These are phyloP conservation scores for Penicillium pancosmium DNA, from an alignment of 495 filamentous ascomycete species.

Conservation along the genomic window DNA sequence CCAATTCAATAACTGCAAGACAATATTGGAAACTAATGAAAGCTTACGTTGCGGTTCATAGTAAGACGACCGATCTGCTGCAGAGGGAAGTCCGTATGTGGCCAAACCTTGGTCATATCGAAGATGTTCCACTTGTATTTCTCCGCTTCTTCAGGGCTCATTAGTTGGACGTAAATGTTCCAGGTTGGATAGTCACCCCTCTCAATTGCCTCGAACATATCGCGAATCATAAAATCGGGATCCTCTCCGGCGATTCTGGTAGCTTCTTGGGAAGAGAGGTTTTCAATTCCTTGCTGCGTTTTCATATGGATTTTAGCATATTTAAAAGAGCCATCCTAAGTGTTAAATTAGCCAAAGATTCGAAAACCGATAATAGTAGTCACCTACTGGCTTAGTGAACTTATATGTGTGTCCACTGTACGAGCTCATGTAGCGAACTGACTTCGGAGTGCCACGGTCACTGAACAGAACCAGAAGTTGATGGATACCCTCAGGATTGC, in stretches of 20 bases:
- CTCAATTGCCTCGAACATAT: constrained; percentile 41
- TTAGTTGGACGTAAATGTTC: constrained; percentile 52
- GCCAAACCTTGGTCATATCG: constrained; percentile 46
- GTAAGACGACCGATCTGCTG: constrained; percentile 39
- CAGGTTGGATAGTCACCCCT: constrained; percentile 43
- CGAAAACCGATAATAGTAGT: no score
- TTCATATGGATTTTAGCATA: constrained; percentile 41
- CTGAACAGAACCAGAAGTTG: constrained; percentile 66
- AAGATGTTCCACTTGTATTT: constrained; percentile 42
- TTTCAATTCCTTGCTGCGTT: constrained; percentile 64
- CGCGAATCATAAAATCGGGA: constrained; percentile 40
- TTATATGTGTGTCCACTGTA: constrained; percentile 72
- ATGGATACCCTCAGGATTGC: constrained; percentile 66
- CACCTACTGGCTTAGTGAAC: constrained; percentile 46
- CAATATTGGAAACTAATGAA: no score
- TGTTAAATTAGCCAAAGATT: no score
- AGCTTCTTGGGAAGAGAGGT: constrained; percentile 61
- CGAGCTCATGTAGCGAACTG: constrained; percentile 62
- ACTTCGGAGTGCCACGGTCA: constrained; percentile 65
- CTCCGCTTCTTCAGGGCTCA: constrained; percentile 43
- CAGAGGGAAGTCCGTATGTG: constrained; percentile 40
- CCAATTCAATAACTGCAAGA: no score
- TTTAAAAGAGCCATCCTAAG: constrained; percentile 8
- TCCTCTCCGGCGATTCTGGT: constrained; percentile 52
- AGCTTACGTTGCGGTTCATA: constrained; percentile 35